Evolutionary conservation across 345 rosid genomes (phyloP).

Genomic region (Combretum micranthum): DNA sequence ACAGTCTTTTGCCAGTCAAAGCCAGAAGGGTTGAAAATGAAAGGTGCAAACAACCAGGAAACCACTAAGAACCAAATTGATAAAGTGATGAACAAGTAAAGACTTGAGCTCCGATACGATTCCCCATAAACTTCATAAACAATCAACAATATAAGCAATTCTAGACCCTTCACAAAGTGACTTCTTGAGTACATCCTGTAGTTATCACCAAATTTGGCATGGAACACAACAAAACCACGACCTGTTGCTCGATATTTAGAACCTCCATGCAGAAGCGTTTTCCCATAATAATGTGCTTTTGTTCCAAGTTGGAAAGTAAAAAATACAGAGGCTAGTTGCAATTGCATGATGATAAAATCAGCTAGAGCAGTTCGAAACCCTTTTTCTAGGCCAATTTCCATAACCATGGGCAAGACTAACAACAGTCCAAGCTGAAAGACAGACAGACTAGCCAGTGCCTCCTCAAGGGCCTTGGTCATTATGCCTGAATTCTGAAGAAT

Average conservation of each 20-base stretch:
- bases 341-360: constrained; percentile 92
- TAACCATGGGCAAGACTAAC: constrained; percentile 85
- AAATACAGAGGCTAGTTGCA: constrained; percentile 91
- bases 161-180: constrained; percentile 90
- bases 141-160: constrained; percentile 62
- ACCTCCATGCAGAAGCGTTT: constrained; percentile 92
- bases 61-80: constrained; percentile 92
- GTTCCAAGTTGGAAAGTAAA: constrained; percentile 99
- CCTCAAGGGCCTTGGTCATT: constrained; percentile 75
- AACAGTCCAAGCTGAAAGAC: constrained; percentile 79
- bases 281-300: constrained; percentile 82
- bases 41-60: constrained; percentile 97
- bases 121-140: constrained; percentile 59
- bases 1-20: constrained; percentile 97
- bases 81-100: constrained; percentile 60
- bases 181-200: constrained; percentile 87
- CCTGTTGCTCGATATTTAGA: constrained; percentile 84
- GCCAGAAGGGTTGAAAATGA: constrained; percentile 89
- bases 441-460: constrained; percentile 79
- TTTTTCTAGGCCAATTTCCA: constrained; percentile 95
- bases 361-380: constrained; percentile 84
- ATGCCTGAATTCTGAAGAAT: constrained; percentile 46
- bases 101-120: constrained; percentile 70
- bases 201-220: constrained; percentile 84
- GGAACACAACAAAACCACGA: constrained; percentile 86